Base-by-base conservation (phyloP, 2,329 filamentous ascomycete genomes). In the Diaporthe vaccinii region DNA sequence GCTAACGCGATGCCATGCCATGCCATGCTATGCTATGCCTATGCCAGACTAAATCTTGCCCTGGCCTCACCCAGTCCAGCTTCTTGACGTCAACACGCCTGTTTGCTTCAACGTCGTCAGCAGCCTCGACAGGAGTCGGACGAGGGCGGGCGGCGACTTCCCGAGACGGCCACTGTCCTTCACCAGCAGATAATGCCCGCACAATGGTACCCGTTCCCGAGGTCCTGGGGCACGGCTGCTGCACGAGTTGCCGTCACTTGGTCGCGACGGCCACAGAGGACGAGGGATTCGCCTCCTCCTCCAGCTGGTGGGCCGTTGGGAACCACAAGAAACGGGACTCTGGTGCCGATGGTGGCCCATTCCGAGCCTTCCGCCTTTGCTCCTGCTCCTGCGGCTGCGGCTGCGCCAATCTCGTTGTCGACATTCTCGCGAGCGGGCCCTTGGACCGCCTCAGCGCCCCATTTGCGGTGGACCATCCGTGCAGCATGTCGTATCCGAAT, bases 1-100 rank as follows among this genome's bases (percentile, higher is more conserved):
- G 73, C 75, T 76, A 74, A 79, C 78, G 78, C 76, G 73, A 75
- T 75, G 76, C 71, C 46, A 73, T 73, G 49, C 57, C 58, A 53
- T 69, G 59, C 59, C 25, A 67, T 67, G 61, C 61, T 51, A 67
- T 67, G 61, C 61, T 10, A 68, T 68, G 62, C 65, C 22, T n/a
- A 68, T 53, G 65, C 46, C 65, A 53, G 65, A 53, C 65, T 69
- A 41, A 34, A 8, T 55, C 44, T 61, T 39, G 65, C 53, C 58
- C 57, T 72, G 73, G 53, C 61, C 61, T 65, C 44, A 55, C 31
- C n/a, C 49, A 31, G 49, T 41, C 46, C 62, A 28, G 39, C 65
- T 49, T 31, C 9, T 58, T 31, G 34, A 49, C 28, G n/a, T 31
- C 57, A 25, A 59, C 53, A 39, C 55, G 44, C 22, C 59, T 17